These are phyloP conservation scores for Priceomyces carsonii DNA, from an alignment of 805 yeast genomes.

Conservation along the genomic window DNA sequence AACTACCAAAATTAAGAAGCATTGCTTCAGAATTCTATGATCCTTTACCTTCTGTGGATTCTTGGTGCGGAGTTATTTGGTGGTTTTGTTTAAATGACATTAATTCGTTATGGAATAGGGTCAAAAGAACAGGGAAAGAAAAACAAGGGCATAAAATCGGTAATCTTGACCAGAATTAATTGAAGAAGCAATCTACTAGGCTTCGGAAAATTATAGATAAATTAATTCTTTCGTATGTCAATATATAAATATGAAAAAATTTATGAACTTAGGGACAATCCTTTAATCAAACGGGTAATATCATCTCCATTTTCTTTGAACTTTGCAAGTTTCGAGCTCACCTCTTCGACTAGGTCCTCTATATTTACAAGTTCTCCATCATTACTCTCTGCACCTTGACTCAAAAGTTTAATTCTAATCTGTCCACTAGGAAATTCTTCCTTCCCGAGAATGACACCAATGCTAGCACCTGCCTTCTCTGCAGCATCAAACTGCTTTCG, in stretches of 20 bases:
- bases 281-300: slow-evolving; percentile 61
- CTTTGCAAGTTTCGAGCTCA: slow-evolving; percentile 35
- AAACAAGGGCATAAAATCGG: slow-evolving; percentile 31
- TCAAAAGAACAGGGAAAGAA: slow-evolving; percentile 57
- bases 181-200: too few species aligned
- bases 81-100: slow-evolving; percentile 69
- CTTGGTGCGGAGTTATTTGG: slow-evolving; percentile 77
- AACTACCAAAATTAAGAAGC: slow-evolving; percentile 59
- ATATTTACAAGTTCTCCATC: slow-evolving; percentile 79
- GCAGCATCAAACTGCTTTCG: slow-evolving; percentile 98
- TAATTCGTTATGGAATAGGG: slow-evolving; percentile 78
- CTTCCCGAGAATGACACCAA: slow-evolving; percentile 93
- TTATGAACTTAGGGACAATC: slow-evolving; percentile 33
- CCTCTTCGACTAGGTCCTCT: slow-evolving; percentile 57
- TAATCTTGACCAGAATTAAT: slow-evolving; percentile 10
- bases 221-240: too few species aligned
- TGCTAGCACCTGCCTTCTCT: slow-evolving; percentile 86
- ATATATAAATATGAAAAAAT: too few species aligned
- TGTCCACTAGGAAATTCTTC: slow-evolving; percentile 85
- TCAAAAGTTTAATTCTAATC: slow-evolving; percentile 82
- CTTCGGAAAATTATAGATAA: not conserved
- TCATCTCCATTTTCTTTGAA: slow-evolving; percentile 58
- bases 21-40: slow-evolving; percentile 82
- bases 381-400: slow-evolving; percentile 81
- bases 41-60: slow-evolving; percentile 71